Evolutionary conservation across 345 rosid species (phyloP).

Genomic region (Euclidium syriacum): DNA sequence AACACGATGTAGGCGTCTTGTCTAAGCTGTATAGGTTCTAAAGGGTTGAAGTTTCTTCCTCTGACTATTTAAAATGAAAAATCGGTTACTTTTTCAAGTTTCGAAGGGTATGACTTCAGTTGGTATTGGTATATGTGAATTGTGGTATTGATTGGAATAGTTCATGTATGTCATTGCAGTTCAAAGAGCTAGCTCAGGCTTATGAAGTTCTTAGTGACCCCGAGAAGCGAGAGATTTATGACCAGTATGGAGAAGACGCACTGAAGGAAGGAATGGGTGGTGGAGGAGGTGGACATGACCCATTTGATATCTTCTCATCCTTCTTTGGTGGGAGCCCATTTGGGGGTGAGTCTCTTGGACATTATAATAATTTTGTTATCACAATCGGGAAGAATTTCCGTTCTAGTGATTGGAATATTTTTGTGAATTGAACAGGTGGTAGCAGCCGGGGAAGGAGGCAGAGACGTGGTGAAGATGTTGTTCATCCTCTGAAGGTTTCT

Average conservation of each 20-base stretch:
- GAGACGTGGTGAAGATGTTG: constrained; percentile 86
- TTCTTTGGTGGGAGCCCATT: constrained; percentile 73
- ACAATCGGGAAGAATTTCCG: background rate
- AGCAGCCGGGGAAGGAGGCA: constrained; percentile 88
- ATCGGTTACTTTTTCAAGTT: background rate
- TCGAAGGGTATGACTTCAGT: background rate
- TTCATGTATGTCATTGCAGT: constrained; percentile 34
- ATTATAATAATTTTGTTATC: background rate
- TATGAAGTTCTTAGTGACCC: constrained; percentile 86
- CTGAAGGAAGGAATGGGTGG: constrained; percentile 94
- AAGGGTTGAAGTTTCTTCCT: background rate
- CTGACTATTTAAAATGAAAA: background rate
- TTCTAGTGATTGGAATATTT: background rate
- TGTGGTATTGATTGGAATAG: background rate
- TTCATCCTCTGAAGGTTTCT: constrained; percentile 83
- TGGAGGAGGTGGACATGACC: constrained; percentile 64
- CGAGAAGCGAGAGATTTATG: constrained; percentile 80
- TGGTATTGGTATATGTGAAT: background rate
- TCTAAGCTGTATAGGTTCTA: background rate
- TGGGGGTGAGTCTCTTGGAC: constrained; percentile 37
- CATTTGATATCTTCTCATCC: constrained; percentile 75
- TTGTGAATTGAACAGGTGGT: constrained; percentile 41
- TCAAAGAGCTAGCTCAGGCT: constrained; percentile 86
- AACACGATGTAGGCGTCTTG: background rate
- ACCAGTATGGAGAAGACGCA: constrained; percentile 84